Evolutionary conservation across 2,329 filamentous ascomycete species (phyloP).

Genomic region (Venturia nashicola): DNA sequence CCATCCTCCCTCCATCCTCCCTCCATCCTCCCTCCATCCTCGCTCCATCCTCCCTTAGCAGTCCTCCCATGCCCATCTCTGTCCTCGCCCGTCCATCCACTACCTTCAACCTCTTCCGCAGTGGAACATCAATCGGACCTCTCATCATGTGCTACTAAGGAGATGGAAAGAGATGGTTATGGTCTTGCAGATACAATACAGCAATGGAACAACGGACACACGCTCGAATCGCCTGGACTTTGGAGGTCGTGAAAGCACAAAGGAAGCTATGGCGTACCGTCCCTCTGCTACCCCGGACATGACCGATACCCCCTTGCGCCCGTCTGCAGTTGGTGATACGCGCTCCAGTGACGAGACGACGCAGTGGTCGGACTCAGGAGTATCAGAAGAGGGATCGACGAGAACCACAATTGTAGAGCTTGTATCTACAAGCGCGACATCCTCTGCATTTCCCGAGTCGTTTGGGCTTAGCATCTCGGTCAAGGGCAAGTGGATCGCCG

Average conservation of each 20-base stretch:
- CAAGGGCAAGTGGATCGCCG: slow-evolving; percentile 58
- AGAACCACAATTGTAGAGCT: slow-evolving; percentile 53
- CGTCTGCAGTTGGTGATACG: not conserved
- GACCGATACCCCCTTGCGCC: not conserved
- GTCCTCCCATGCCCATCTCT: not conserved
- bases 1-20: not conserved
- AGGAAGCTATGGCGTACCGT: not conserved
- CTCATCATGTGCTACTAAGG: not conserved
- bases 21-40: too few species aligned
- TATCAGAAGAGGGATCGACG: not conserved
- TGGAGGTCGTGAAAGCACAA: not conserved
- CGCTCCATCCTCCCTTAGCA: not conserved
- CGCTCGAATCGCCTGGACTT: not conserved
- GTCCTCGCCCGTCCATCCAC: not conserved
- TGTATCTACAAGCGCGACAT: slow-evolving; percentile 73
- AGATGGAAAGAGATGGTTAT: slow-evolving; percentile 1
- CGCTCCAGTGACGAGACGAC: not conserved
- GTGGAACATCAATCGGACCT: not conserved
- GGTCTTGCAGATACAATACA: not conserved
- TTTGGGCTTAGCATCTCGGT: slow-evolving; percentile 70
- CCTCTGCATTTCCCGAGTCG: slow-evolving; percentile 66
- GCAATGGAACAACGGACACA: not conserved
- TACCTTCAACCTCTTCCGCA: not conserved
- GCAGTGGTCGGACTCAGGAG: not conserved
- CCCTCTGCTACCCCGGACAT: not conserved